phyloP scores from a whole-genome alignment of 2,329 filamentous ascomycete species.

The Fusarium sp. region DNA sequence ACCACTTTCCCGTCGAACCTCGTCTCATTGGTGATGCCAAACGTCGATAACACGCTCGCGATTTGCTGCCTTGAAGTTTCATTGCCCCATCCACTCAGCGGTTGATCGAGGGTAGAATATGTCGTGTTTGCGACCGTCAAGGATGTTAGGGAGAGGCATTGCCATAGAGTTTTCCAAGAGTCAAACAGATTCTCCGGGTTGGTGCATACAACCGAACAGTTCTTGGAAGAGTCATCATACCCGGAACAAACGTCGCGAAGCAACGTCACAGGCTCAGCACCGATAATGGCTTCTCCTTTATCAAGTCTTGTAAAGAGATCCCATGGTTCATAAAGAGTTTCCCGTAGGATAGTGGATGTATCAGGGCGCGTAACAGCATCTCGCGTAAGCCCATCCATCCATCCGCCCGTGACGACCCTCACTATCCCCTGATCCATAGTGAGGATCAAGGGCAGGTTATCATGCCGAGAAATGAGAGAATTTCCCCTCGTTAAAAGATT shows the following conservation, averaged over 20 bases:
- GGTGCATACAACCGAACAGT: constrained; percentile 1
- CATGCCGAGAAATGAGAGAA: neutral
- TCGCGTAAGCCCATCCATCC: neutral
- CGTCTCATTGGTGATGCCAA: neutral
- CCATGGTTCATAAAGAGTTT: constrained; percentile 3
- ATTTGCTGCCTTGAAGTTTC: neutral
- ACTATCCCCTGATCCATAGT: neutral
- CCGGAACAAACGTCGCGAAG: neutral
- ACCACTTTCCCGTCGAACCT: neutral
- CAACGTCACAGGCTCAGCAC: neutral
- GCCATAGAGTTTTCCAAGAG: constrained; percentile 20
- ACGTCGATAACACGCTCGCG: neutral
- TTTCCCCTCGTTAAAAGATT: accelerated
- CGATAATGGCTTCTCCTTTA: accelerated
- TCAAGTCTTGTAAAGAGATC: neutral
- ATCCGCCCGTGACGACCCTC: neutral
- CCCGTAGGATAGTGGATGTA: neutral
- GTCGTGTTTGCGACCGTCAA: neutral
- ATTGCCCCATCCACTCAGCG: accelerated
- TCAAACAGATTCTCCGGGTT: neutral
- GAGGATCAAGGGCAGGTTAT: neutral
- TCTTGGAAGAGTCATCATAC: neutral
- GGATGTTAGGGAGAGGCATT: constrained; percentile 1
- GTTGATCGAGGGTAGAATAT: neutral
- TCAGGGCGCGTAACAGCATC: constrained; percentile 4